These are phyloP conservation scores for Pichia sp. DNA, from an alignment of 1,139 yeast genomes.

Conservation along the genomic window DNA sequence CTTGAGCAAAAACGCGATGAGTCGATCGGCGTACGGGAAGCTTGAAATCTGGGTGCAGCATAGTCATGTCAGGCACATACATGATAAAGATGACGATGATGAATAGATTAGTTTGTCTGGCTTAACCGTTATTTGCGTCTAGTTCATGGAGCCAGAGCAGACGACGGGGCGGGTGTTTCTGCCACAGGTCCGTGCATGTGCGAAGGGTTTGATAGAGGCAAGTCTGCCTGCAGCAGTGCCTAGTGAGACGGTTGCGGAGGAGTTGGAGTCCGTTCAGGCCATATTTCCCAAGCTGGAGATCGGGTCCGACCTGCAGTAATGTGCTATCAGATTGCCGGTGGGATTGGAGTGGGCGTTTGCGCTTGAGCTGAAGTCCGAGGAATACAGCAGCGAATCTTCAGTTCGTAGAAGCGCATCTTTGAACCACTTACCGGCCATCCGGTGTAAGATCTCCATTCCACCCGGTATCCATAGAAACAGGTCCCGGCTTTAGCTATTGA, in stretches of 20 bases:
- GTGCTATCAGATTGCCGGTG: constrained; percentile 34
- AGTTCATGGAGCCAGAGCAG: too few relatives aligned
- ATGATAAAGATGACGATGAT: too few relatives aligned
- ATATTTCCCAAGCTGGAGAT: constrained; percentile 47
- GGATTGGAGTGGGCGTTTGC: constrained; percentile 25
- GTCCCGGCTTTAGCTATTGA: constrained; percentile 9
- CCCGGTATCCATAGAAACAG: constrained; percentile 28
- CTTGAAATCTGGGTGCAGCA: too few relatives aligned
- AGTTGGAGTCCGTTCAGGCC: constrained; percentile 43
- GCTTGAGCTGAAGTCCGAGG: background rate
- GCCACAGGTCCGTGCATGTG: too few relatives aligned
- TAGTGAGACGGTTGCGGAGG: constrained; percentile 32
- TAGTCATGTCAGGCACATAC: too few relatives aligned
- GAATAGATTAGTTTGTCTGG: too few relatives aligned
- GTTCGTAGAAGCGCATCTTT: background rate
- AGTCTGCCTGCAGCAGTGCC: background rate
- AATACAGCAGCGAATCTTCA: background rate
- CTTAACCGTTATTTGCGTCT: too few relatives aligned
- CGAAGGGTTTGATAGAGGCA: too few relatives aligned
- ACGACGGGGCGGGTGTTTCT: too few relatives aligned
- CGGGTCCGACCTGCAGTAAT: constrained; percentile 23
- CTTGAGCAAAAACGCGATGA: too few relatives aligned
- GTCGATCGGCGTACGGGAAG: too few relatives aligned
- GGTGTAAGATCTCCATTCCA: constrained; percentile 33
- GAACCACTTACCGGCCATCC: constrained; percentile 34